Base-by-base conservation (phyloP, 257 asterid genomes). In the Sherardia arvensis region DNA sequence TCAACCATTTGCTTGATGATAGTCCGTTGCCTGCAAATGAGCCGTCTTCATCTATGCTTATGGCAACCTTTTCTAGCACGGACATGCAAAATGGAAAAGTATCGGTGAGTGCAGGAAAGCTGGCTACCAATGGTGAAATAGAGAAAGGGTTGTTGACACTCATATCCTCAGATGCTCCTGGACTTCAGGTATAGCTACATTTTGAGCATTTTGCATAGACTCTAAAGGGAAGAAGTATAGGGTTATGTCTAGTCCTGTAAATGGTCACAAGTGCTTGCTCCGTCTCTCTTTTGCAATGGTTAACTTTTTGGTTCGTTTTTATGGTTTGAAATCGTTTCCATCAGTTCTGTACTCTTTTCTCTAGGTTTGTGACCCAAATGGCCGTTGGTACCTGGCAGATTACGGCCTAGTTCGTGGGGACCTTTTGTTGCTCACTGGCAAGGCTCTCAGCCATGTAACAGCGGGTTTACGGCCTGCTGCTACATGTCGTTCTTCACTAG, bases 361-460 rank as follows among this genome's bases (percentile, higher is more conserved):
- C 55, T 72, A 92, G 99, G 99, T 92, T 68, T 87, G 90, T 76
- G 97, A 92, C 65, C 83, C 95, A 72, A 87, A 85, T 80, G 96
- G 99, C 30, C 86, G 80, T 75, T 92, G 99, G 99, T 92, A 89
- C 87, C 86, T 82, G 74, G 97, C 97, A 62, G 99, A 89, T 78
- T 68, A 78, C 68, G 77, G 85, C 74, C 80, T 85, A 77, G 76
- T 71, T 20, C 91, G 91, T 23, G 96, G 99, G 59, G 95, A 92
- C 65, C 89, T 92, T 61, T 69, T 92, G 73, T 73, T 92, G 71
- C 82, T 92, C 29, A 85, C 99, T n/a, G 99, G 99, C 64, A 92
- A 82, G 81, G 91, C 95, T 70, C 96, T 92, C 72, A 84, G 97
- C 78, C 93, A 92, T 73, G 83, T 82, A 33, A 92, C 99, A 66